Evolutionary conservation across 2,329 filamentous ascomycete genomes (phyloP).

Genomic region (Sclerotinia nivalis): DNA sequence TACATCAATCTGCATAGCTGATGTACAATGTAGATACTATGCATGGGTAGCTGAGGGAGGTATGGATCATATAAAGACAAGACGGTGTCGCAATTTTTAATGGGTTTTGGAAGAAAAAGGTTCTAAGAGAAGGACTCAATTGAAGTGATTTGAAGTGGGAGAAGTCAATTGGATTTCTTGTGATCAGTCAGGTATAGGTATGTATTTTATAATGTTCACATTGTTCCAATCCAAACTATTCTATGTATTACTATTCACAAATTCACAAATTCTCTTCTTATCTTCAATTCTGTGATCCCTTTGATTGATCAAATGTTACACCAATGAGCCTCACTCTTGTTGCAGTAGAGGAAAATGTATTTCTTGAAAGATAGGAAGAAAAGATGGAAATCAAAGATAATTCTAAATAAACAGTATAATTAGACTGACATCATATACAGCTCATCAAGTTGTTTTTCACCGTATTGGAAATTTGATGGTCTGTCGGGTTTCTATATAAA

Average conservation of each 20-base stretch:
- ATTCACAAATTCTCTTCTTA: neutral
- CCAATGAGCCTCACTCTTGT: neutral
- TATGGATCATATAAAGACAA: neutral
- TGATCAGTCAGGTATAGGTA: neutral
- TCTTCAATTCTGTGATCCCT: neutral
- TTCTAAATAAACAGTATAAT: neutral
- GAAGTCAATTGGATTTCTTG: neutral
- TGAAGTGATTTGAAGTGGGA: neutral
- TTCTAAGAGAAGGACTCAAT: neutral
- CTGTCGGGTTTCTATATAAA: neutral
- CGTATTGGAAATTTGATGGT: neutral
- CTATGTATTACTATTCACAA: neutral
- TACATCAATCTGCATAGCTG: neutral
- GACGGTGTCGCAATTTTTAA: neutral
- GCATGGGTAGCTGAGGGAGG: neutral
- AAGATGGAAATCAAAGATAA: neutral
- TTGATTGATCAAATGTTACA: too few species aligned
- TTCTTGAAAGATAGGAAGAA: neutral
- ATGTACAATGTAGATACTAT: neutral
- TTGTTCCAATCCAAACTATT: neutral
- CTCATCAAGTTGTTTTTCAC: neutral
- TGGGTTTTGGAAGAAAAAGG: too few species aligned
- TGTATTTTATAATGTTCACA: neutral
- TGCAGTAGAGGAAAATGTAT: too few species aligned
- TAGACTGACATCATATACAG: neutral